Evolutionary conservation across 1,284 basidiomycete species (phyloP), one percentile per base, ranked within the genome.

Genomic region (Exobasidium cylindrosporum): DNA sequence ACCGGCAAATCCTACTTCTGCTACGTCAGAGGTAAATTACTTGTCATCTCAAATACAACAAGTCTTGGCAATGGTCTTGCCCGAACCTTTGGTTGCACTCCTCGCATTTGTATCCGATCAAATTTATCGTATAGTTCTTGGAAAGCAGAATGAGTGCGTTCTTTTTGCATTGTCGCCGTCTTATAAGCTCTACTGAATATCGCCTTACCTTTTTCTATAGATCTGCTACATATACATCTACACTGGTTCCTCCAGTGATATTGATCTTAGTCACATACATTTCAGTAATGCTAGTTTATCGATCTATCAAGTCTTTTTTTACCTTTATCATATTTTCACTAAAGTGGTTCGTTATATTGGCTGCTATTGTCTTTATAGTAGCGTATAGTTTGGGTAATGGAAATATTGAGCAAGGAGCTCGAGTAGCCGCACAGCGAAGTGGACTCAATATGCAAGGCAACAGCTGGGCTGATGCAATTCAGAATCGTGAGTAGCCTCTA

Each of bases 41-140:
- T 6, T 55, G 3, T 55, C 53, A n/a, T 23, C 26, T 31, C 53
- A 55, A 23, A 29, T 55, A 44, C 53, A 55, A 29, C 53, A 55
- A 28, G 26, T 55, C 4, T 26, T 55, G 4, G 53, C 5, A 2
- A 4, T 55, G 4, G 28, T 55, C 30, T 44, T 55, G 26, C 53
- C 53, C 13, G 24, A 35, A 26, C 53, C 53, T 4, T 21, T 55
- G 3, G 53, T 55, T 14, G 3, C 4, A 44, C 29, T 55, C 17
- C 30, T 55, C 14, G 53, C 53, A 4, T 26, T 29, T n/a, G 29
- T 55, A 4, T 55, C 53, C 17, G 53, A 55, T 35, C 14, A 13
- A 23, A 30, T 55, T 13, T 55, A 55, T 44, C 53, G 53, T 3
- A 11, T 31, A 23, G 40, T 44, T n/a, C 30, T 55, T 4, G 53